These are phyloP conservation scores for Bryum argenteum DNA, from an alignment of 225 moss, liverwort and hornwort genomes.

Conservation along the genomic window DNA sequence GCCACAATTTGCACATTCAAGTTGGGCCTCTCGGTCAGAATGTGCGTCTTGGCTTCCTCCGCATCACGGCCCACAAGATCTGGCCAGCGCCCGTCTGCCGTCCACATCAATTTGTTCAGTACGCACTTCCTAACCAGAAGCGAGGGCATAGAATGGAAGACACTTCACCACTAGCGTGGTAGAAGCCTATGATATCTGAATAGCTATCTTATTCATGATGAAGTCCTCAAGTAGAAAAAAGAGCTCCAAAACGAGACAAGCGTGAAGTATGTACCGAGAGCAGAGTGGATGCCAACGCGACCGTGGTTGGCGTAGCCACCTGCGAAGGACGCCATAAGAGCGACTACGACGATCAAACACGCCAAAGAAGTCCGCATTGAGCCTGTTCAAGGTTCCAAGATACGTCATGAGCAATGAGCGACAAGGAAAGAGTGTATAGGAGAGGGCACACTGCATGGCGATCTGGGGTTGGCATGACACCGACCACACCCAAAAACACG, in stretches of 20 bases:
- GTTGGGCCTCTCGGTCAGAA: constrained; percentile 47
- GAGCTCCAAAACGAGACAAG: neutral
- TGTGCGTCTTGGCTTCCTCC: constrained; percentile 54
- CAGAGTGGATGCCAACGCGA: constrained; percentile 56
- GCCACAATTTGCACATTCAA: constrained; percentile 45
- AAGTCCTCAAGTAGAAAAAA: neutral
- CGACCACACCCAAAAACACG: neutral
- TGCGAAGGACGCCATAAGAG: constrained; percentile 47
- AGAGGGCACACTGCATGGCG: neutral
- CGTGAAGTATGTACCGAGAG: constrained; percentile 35
- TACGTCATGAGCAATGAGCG: neutral
- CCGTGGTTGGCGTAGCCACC: constrained; percentile 44
- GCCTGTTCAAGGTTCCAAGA: constrained; percentile 18
- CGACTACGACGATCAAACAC: constrained; percentile 33
- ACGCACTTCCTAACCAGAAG: neutral
- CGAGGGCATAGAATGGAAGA: neutral
- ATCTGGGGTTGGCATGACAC: constrained; percentile 7
- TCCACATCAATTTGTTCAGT: neutral
- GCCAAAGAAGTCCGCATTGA: constrained; percentile 35
- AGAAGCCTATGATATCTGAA: neutral
- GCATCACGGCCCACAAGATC: constrained; percentile 65
- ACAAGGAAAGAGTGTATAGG: no score
- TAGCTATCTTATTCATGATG: no score
- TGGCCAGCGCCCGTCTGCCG: constrained; percentile 63
- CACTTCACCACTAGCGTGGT: neutral